Conservation (phyloP, 441 rosid genomes). For the Populus hybrid region DNA sequence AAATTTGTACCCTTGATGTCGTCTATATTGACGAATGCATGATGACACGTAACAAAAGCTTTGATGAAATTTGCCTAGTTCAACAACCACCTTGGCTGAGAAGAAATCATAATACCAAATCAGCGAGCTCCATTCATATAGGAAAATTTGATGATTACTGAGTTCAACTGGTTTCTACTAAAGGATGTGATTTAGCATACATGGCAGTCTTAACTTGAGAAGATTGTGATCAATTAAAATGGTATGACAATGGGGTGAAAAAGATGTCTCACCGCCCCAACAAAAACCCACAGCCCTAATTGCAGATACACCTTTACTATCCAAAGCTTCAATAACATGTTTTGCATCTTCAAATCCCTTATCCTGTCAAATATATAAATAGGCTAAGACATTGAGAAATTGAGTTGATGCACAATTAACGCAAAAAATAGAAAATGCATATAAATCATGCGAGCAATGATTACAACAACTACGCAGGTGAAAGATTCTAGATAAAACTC, state of each 20-base stretch:
- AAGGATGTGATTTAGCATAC: background rate
- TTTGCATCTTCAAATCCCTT: slow-evolving; percentile 52
- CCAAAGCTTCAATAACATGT: slow-evolving; percentile 34
- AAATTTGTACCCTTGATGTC: slow-evolving; percentile 33
- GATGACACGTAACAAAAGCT: slow-evolving; percentile 72
- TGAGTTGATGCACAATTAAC: background rate
- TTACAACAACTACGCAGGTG: background rate
- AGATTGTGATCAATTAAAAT: no score
- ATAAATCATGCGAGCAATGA: background rate
- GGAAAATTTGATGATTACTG: background rate
- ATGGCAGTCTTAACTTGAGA: background rate
- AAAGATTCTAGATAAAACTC: background rate
- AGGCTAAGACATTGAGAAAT: slow-evolving; percentile 9
- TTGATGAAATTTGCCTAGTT: slow-evolving; percentile 57
- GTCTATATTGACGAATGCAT: slow-evolving; percentile 61
- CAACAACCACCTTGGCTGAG: slow-evolving; percentile 74
- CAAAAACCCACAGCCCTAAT: slow-evolving; percentile 57
- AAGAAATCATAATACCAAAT: slow-evolving; percentile 10
- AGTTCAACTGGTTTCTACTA: background rate
- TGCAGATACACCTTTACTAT: slow-evolving; percentile 32
- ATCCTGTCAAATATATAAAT: slow-evolving; percentile 26
- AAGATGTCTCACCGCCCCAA: slow-evolving; percentile 53
- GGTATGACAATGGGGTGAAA: background rate
- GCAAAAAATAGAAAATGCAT: no score
- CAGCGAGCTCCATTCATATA: background rate